Evolutionary conservation across 805 yeast genomes (phyloP), one percentile per base, ranked within the genome.

Genomic region (Nakazawaea molendinolei): DNA sequence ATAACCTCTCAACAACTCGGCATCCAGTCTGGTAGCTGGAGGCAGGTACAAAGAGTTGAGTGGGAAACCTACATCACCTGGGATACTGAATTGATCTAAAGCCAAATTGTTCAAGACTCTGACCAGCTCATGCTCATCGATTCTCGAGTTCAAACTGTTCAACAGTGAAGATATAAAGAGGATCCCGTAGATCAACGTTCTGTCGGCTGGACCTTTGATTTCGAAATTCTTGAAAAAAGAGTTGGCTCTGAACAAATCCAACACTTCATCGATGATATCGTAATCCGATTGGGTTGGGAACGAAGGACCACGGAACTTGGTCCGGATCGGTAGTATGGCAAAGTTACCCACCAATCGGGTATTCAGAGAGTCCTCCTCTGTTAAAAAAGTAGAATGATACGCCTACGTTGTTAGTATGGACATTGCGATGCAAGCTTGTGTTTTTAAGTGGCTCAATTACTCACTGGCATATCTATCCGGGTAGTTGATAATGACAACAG

Each of bases 141-240:
- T 67, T 16, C 65, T 52, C 30, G 68, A 55, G 36, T 58, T 67
- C 44, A 92, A 63, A 40, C 76, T 70, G 26, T 79, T 68, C 41
- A 92, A 67, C 60, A 96, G 86, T 52, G 86, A 95, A 33, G 94
- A 84, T 23, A 86, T 76, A 56, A 75, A 92, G 41, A 92, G 65
- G 37, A 92, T 92, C 15, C 98, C 99, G 57, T 92, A 92, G 49
- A 94, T 89, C 41, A 92, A 67, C 8, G 90, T 73, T 47, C 99
- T 72, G 57, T 92, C 99, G 3, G 96, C 82, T 16, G 95, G 84
- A 9, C 96, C 95, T 58, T 86, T 86, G 64, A 92, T 89, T 63
- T 92, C 98, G 57, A 92, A 92, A 67, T 92, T 92, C 56, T 85
- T 83, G 74, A 92, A 92, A 62, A 92, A 90, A 9, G 96, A 84